A percentile compares a stretch with the other conserved stretches of the same genome.
Evolutionary conservation across 176 grass and related monocot species (phyloP).

Genomic region (Luzula sylvatica): DNA sequence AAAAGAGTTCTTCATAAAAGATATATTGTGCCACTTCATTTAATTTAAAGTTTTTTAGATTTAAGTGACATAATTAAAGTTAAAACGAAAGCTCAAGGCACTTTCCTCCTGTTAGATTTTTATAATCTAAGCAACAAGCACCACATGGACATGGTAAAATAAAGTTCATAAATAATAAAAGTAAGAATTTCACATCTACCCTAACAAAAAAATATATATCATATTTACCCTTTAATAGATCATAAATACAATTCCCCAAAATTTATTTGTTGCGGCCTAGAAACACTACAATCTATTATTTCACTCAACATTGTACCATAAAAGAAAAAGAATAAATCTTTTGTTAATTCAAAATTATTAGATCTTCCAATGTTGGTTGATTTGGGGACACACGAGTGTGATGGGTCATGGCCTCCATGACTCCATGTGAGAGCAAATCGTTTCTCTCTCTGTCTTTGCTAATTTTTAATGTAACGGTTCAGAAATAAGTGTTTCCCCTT

Average conservation of each 20-base stretch:
- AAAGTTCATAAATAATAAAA: neutral
- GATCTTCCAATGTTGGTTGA: neutral
- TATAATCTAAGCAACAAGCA: too few relatives aligned
- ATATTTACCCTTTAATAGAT: neutral
- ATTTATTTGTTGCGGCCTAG: neutral
- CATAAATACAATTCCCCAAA: too few relatives aligned
- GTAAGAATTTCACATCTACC: neutral
- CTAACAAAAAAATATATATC: neutral
- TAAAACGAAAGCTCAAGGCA: neutral
- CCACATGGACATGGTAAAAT: neutral
- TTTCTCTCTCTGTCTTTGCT: too few relatives aligned
- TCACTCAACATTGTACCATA: neutral
- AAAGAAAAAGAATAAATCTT: slow-evolving; percentile 1
- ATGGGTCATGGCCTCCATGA: neutral
- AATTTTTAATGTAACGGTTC: too few relatives aligned
- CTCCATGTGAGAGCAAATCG: neutral
- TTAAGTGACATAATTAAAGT: too few relatives aligned
- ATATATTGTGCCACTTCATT: too few relatives aligned
- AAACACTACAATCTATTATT: neutral
- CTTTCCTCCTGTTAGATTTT: neutral
- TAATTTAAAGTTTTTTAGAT: too few relatives aligned
- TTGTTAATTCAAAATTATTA: neutral
- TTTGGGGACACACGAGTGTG: neutral
- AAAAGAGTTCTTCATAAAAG: too few relatives aligned
- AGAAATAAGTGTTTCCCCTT: neutral